A percentile compares a stretch with the other conserved stretches of the same genome.
phyloP scores from a whole-genome alignment of 805 yeast species.

The Blastobotrys parvus region DNA sequence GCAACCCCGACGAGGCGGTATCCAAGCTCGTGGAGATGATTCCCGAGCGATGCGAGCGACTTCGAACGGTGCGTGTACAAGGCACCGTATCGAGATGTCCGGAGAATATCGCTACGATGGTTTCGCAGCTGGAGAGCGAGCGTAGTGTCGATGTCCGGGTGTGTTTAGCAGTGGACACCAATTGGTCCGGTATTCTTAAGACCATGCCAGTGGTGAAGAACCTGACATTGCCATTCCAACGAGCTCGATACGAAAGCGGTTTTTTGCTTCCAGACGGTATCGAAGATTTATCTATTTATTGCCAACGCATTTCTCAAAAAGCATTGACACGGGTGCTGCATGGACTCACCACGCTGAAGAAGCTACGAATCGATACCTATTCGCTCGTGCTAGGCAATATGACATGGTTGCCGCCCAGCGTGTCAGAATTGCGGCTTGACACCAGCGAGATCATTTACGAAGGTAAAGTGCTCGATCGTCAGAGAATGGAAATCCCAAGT shows the following conservation, averaged over 20 bases:
- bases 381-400: not conserved
- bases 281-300: not conserved
- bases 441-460: not conserved
- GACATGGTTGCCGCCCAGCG: not conserved
- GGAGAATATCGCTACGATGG: not conserved
- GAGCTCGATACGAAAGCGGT: not conserved
- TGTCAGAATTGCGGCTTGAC: not conserved
- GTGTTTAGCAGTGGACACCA: not conserved
- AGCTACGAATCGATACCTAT: not conserved
- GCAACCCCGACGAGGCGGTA: not conserved
- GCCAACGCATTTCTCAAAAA: not conserved
- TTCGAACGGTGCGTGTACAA: not conserved
- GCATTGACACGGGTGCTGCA: not conserved
- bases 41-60: not conserved
- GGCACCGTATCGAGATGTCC: not conserved
- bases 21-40: not conserved
- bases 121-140: not conserved
- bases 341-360: not conserved
- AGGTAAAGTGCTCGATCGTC: not conserved
- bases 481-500: not conserved
- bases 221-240: not conserved
- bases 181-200: not conserved
- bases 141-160: not conserved
- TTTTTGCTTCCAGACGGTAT: not conserved
- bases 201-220: not conserved